These are phyloP conservation scores for Dendrobium nobile DNA, from an alignment of 106 monocot genomes.

Conservation along the genomic window DNA sequence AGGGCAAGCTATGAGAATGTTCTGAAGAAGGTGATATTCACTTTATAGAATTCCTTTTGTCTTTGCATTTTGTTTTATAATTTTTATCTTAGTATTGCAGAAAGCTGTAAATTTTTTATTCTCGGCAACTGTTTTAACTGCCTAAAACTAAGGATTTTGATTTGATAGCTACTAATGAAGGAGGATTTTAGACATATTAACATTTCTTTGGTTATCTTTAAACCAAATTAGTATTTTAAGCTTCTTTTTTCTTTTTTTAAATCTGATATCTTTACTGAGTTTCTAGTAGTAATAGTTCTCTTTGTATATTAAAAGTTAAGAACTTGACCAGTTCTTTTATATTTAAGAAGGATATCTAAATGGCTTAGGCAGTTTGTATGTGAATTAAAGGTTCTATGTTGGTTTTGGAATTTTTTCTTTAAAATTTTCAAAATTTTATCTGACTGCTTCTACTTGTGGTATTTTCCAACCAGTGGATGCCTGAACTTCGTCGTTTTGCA, in stretches of 20 bases:
- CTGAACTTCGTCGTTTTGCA: constrained; percentile 85
- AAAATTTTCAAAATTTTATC: not conserved
- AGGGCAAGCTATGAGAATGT: constrained; percentile 68
- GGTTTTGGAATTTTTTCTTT: not conserved
- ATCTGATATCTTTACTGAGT: too few relatives aligned
- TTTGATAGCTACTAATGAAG: too few relatives aligned
- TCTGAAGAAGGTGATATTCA: constrained; percentile 57
- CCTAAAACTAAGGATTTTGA: too few relatives aligned
- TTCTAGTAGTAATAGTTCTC: not conserved
- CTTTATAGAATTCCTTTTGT: not conserved
- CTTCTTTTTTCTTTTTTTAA: too few relatives aligned
- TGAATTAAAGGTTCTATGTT: not conserved
- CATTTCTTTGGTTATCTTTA: too few relatives aligned
- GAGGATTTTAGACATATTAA: too few relatives aligned
- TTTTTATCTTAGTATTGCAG: not conserved
- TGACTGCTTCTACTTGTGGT: not conserved
- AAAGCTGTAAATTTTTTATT: not conserved
- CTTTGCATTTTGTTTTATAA: not conserved
- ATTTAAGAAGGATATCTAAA: too few relatives aligned
- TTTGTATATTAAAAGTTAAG: not conserved
- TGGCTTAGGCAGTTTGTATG: not conserved
- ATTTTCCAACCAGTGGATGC: constrained; percentile 74
- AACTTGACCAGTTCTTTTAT: not conserved
- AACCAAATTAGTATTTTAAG: too few relatives aligned
- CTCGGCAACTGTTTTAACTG: not conserved